phyloP scores from a whole-genome alignment of 192 early-diverging fungal species.

The Dissophora globulifera region DNA sequence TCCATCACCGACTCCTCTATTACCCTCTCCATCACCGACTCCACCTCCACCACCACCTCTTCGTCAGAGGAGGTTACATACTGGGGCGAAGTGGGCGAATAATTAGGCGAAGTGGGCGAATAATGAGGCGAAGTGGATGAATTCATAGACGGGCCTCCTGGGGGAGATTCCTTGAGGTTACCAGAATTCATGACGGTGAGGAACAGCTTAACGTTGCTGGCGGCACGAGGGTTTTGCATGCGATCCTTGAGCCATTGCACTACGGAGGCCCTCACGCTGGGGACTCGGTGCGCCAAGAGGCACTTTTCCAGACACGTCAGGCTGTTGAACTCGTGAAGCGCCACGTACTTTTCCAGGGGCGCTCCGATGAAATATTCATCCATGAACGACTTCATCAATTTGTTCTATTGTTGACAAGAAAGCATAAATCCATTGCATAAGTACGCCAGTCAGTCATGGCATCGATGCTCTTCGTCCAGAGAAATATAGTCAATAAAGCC shows the following conservation, averaged over 20 bases:
- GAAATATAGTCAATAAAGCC: too few relatives aligned
- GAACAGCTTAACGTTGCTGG: slow-evolving; percentile 32
- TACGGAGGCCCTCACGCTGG: slow-evolving; percentile 23
- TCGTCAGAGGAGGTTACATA: background rate
- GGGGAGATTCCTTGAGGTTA: slow-evolving; percentile 8
- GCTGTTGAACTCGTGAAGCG: slow-evolving; percentile 31
- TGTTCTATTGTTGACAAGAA: slow-evolving; percentile 48
- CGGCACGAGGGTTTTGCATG: background rate
- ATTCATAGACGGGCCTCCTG: background rate
- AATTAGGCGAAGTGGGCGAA: slow-evolving; percentile 3
- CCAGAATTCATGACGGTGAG: slow-evolving; percentile 48
- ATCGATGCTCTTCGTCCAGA: too few relatives aligned
- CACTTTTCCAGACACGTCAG: slow-evolving; percentile 57
- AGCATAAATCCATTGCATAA: background rate
- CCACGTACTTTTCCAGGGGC: slow-evolving; percentile 32
- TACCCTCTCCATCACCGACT: too few relatives aligned
- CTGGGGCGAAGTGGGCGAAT: background rate
- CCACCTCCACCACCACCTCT: too few relatives aligned
- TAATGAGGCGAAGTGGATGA: slow-evolving; percentile 6
- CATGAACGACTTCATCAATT: slow-evolving; percentile 59
- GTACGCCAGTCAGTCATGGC: background rate
- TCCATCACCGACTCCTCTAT: too few relatives aligned
- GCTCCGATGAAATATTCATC: slow-evolving; percentile 56
- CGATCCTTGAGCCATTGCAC: slow-evolving; percentile 43
- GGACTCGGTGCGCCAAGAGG: slow-evolving; percentile 52